Evolutionary conservation across 179 eudicot genomes (phyloP).

Genomic region (Carnegiea gigantea): DNA sequence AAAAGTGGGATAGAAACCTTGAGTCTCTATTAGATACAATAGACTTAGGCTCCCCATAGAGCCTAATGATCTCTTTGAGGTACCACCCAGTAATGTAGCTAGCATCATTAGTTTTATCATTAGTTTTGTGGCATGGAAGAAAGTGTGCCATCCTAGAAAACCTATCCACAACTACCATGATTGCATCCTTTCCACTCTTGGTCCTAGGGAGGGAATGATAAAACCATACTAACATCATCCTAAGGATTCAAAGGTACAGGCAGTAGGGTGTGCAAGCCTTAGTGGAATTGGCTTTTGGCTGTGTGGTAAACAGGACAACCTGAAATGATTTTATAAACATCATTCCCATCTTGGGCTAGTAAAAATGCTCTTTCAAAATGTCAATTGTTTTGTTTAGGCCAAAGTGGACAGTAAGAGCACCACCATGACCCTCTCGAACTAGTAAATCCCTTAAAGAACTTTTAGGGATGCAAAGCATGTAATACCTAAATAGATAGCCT

Average conservation of each 20-base stretch:
- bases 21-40: neutral
- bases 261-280: too few relatives aligned
- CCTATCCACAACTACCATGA: neutral
- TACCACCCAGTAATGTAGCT: too few relatives aligned
- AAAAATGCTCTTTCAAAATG: neutral
- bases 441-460: too few relatives aligned
- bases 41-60: neutral
- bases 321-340: neutral
- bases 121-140: neutral
- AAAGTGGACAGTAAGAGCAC: too few relatives aligned
- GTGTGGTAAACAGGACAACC: neutral
- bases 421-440: too few relatives aligned
- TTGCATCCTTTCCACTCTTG: neutral
- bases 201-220: too few relatives aligned
- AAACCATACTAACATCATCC: neutral
- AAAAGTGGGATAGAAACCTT: too few relatives aligned
- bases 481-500: neutral
- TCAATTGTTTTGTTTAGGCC: neutral
- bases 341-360: neutral
- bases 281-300: too few relatives aligned
- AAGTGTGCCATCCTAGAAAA: too few relatives aligned
- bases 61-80: neutral
- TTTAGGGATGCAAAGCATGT: neutral
- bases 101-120: neutral
- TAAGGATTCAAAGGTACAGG: neutral